These are phyloP conservation scores for Cyclotella cryptica DNA, from an alignment of 108 stramenopile species.

Conservation along the genomic window DNA sequence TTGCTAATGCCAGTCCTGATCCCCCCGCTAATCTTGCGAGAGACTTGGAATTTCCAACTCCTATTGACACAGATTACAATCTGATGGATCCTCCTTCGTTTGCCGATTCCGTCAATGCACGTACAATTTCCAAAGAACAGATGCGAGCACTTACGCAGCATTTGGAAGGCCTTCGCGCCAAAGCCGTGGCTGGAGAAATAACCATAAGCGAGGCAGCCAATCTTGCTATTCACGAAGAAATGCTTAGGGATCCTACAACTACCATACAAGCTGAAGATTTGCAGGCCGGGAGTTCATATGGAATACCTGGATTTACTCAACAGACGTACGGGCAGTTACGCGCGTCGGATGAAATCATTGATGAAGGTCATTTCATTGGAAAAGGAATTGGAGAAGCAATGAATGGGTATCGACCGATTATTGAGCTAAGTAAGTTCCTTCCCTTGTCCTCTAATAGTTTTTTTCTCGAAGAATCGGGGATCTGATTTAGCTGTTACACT, in stretches of 20 bases:
- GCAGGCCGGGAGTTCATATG: slow-evolving; percentile 74
- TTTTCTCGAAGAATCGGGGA: no score
- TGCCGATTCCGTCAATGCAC: slow-evolving; percentile 36
- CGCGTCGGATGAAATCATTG: slow-evolving; percentile 77
- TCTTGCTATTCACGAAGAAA: slow-evolving; percentile 77
- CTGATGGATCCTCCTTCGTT: slow-evolving; percentile 36
- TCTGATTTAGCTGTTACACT: no score
- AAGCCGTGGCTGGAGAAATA: slow-evolving; percentile 51
- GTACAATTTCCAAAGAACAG: slow-evolving; percentile 33
- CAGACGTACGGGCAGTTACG: slow-evolving; percentile 65
- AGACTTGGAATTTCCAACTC: slow-evolving; percentile 67
- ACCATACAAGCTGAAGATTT: slow-evolving; percentile 74
- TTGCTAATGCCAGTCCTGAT: slow-evolving; percentile 52
- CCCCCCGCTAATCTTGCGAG: slow-evolving; percentile 60
- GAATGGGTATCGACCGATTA: slow-evolving; percentile 79
- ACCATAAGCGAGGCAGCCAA: slow-evolving; percentile 74
- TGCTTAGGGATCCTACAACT: slow-evolving; percentile 69
- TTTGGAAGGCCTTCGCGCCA: slow-evolving; percentile 29
- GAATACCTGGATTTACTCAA: slow-evolving; percentile 70
- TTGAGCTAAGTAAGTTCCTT: slow-evolving; percentile 59
- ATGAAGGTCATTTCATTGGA: slow-evolving; percentile 82
- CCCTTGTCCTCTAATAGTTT: not conserved
- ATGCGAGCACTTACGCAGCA: slow-evolving; percentile 31
- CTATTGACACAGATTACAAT: slow-evolving; percentile 69
- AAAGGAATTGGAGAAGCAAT: slow-evolving; percentile 76